Base-by-base conservation (phyloP, 768 basidiomycete species). In the Suillus decipiens region DNA sequence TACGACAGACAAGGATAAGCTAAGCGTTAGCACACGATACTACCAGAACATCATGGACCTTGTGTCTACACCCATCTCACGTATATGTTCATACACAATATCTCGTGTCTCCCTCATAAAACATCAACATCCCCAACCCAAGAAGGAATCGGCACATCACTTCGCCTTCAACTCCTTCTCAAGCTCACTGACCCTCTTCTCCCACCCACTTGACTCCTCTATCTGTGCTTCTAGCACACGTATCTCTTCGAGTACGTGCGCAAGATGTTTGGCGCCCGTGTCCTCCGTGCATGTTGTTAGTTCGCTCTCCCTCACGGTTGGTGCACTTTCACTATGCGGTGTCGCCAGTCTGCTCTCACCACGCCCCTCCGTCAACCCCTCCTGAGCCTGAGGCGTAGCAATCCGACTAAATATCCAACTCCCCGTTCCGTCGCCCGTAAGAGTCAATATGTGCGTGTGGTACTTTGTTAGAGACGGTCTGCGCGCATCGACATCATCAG, bases 381-480 rank as follows among this genome's bases (percentile, higher is more conserved):
- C 41, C n/a, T 8, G 60, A 10, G 7, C 61, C 22, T 17, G 70
- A 36, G 37, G 37, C 12, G 3, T 48, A 59, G 64, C 89, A 41
- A 95, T 84, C 9, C 84, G 83, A 4, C 84, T 79, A 5, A 93
- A 81, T 36, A 85, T 86, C 92, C 92, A 95, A 60, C 80, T 75
- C 1, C 88, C 89, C 0, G 86, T 81, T 1, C 82, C 84, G 55
- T 91, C 90, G 9, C 94, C 93, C 8, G 81, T 77, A 15, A 98
- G 79, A 0, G 91, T 92, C 19, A 98, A 82, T 33, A 96, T 82
- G 55, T 92, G 89, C 4, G 86, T 91, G 75, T 99, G 96, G 72
- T 97, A 96, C 72, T 92, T 95, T 69, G 86, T 85, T 63, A 98
- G 77, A 0, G 92, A 89, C 0, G 95, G 95, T 14, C 96, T 89